phyloP scores from a whole-genome alignment of 768 basidiomycete species.

The Rhodotorula graminis region DNA sequence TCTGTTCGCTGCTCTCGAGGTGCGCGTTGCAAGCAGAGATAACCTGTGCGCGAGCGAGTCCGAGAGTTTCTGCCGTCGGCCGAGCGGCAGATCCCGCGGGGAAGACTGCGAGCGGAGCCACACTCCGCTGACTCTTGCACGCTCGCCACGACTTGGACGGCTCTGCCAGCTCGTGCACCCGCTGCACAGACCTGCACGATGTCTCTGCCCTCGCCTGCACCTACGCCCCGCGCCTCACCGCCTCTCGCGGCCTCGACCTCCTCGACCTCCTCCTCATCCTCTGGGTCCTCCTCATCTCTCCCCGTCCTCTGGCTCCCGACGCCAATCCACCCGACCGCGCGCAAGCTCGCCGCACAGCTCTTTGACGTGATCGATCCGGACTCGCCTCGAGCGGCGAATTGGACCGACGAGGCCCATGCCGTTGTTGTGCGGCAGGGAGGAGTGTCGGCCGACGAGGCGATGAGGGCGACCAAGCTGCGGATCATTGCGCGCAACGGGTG shows the following conservation, averaged over 20 bases:
- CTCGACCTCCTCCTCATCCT: background rate
- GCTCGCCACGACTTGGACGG: no score
- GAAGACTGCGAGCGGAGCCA: no score
- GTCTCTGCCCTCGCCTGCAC: background rate
- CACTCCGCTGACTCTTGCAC: no score
- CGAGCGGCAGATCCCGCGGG: no score
- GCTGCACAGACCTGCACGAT: background rate
- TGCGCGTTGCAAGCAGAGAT: no score
- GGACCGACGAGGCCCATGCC: constrained; percentile 8
- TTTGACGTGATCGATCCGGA: constrained; percentile 21
- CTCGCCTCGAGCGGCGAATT: constrained; percentile 1
- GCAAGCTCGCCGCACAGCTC: constrained; percentile 1
- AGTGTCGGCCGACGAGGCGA: constrained; percentile 6
- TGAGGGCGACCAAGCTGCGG: background rate
- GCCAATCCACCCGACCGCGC: constrained; percentile 14
- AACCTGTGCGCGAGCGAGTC: no score
- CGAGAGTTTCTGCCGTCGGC: no score
- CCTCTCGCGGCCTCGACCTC: background rate
- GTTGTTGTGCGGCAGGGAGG: constrained; percentile 5
- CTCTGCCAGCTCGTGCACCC: background rate
- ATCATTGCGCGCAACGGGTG: constrained; percentile 34
- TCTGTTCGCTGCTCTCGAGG: no score
- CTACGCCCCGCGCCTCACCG: background rate
- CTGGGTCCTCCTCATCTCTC: background rate
- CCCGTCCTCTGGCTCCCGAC: constrained; percentile 21